Evolutionary conservation across 1,139 yeast genomes (phyloP).

Genomic region (Keqinozyma sinolaborantium): DNA sequence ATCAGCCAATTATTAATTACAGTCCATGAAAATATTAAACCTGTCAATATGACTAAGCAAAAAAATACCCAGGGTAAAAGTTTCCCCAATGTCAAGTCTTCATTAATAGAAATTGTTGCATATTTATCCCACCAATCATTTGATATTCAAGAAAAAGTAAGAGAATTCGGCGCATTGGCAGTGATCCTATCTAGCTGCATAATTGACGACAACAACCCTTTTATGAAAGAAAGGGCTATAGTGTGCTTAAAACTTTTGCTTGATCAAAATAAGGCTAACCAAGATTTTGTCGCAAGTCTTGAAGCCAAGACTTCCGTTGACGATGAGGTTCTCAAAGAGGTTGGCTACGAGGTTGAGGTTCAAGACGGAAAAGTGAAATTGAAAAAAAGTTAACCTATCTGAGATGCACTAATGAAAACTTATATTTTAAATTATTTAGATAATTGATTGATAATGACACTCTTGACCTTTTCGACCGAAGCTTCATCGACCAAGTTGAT

Average conservation of each 20-base stretch:
- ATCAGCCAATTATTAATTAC: conserved; percentile 43
- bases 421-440: conserved; percentile 32
- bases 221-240: conserved; percentile 79
- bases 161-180: conserved; percentile 67
- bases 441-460: conserved; percentile 68
- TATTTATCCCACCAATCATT: conserved; percentile 49
- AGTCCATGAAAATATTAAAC: conserved; percentile 47
- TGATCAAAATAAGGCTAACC: conserved; percentile 63
- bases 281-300: conserved; percentile 59
- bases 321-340: conserved; percentile 31
- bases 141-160: conserved; percentile 61
- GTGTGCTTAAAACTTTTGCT: conserved; percentile 70
- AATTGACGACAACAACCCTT: conserved; percentile 86
- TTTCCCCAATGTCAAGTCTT: conserved; percentile 62
- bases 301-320: conserved; percentile 37
- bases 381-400: too few relatives aligned
- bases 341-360: conserved; percentile 37
- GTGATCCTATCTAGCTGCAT: conserved; percentile 76
- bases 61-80: conserved; percentile 29
- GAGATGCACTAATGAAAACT: conserved; percentile 1
- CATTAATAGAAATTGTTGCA: conserved; percentile 60
- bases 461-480: conserved; percentile 68
- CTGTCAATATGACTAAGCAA: conserved; percentile 25
- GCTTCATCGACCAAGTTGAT: conserved; percentile 72
- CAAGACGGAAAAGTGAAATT: conserved; percentile 33